Evolutionary conservation across 2,329 filamentous ascomycete genomes (phyloP), one percentile per base, ranked within the genome.

Genomic region (Blumeria hordei): DNA sequence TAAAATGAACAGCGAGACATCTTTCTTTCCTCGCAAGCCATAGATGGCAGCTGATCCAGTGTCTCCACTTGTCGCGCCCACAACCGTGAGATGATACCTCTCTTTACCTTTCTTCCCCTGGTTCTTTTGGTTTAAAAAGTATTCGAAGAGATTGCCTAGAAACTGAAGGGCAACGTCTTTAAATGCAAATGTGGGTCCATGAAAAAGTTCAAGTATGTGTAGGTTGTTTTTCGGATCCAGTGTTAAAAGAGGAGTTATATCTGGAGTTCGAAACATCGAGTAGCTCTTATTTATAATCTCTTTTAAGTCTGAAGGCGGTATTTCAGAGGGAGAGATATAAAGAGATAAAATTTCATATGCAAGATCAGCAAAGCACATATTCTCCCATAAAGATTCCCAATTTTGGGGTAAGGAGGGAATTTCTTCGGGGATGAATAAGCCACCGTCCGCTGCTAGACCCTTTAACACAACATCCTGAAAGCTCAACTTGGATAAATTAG

Each of bases 21-120:
- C 92, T 70, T 94, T 88, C 78, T 96, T 96, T 55, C 88, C 88
- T 53, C 88, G 74, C 55, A 98, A 74, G 55, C 92, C 92, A 65
- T 96, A 95, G 62, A 98, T 96, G 60, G 92, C 92, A 10, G 90
- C 90, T 33, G 87, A 94, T 28, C 90, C 90, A 33, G 90, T 96
- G 66, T 88, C 86, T 59, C 87, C 87, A 63, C 81, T 87, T 14
- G 87, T 94, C 34, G 86, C 87, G 18, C 86, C 88, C 56, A 94
- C 80, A 3, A 94, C 85, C 0, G 86, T 88, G 60, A 94, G 71
- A 64, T 92, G 85, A 65, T 92, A 82, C 67, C 63, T 69, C 69
- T 72, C 72, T 62, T 67, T 68, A 8, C 80, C 79, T 33, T 72
- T 71, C 71, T 84, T 86, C 60, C 76, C 78, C 65, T 77, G 64